These are phyloP conservation scores for Cymbopogon citratus DNA, from an alignment of 176 grass and related monocot genomes.

Conservation along the genomic window DNA sequence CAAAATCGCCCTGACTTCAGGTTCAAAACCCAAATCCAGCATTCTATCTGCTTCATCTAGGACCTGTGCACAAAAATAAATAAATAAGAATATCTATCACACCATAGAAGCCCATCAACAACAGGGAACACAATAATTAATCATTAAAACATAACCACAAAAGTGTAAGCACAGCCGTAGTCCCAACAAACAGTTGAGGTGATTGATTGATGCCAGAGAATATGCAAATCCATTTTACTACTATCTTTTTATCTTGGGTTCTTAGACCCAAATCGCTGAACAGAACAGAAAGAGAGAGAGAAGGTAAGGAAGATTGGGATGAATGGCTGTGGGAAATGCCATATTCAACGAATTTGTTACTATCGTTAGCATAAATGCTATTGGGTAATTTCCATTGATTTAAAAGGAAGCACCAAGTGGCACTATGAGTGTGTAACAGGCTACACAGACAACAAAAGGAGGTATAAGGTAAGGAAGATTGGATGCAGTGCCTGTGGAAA, in stretches of 20 bases:
- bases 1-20: slow-evolving; percentile 93
- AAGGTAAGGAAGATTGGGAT: neutral
- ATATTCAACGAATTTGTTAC: neutral
- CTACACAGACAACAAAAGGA: neutral
- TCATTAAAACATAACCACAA: slow-evolving; percentile 11
- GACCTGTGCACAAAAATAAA: slow-evolving; percentile 48
- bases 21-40: slow-evolving; percentile 99
- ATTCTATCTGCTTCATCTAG: slow-evolving; percentile 99
- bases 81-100: neutral
- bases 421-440: neutral
- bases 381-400: neutral
- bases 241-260: neutral
- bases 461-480: neutral
- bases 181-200: neutral
- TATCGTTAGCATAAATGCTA: neutral
- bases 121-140: neutral
- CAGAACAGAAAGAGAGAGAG: neutral
- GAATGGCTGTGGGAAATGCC: neutral
- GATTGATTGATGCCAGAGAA: neutral
- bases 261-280: slow-evolving; percentile 10
- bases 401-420: neutral
- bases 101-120: neutral
- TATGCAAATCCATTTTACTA: slow-evolving; percentile 6
- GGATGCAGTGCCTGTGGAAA: neutral
- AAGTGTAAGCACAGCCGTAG: neutral